A percentile compares a stretch with the other conserved stretches of the same genome.
phyloP scores from a whole-genome alignment of 2,329 filamentous ascomycete genomes.

The Helminthosporium solani region DNA sequence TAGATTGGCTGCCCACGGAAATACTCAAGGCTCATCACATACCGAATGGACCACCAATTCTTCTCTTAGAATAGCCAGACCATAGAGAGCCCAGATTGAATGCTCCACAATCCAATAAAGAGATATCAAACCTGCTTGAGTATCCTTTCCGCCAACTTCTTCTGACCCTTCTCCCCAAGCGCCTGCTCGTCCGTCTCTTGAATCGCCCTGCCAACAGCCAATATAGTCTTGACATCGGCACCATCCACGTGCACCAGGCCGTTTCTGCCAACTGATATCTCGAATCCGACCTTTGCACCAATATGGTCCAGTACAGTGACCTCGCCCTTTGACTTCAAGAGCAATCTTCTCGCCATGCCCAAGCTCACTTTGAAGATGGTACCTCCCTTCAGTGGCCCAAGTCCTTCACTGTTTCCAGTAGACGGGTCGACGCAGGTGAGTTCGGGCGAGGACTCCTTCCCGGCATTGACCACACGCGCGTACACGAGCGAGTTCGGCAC shows the following conservation, averaged over 20 bases:
- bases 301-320: slow-evolving; percentile 78
- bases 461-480: slow-evolving; percentile 73
- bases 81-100: no score
- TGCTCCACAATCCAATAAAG: no score
- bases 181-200: slow-evolving; percentile 71
- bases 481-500: slow-evolving; percentile 78
- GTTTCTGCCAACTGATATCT: slow-evolving; percentile 91
- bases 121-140: slow-evolving; percentile 55
- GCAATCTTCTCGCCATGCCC: slow-evolving; percentile 76
- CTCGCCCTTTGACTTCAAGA: slow-evolving; percentile 61
- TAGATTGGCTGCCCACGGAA: no score
- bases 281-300: slow-evolving; percentile 80
- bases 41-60: no score
- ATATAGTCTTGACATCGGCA: slow-evolving; percentile 68
- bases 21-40: no score
- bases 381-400: slow-evolving; percentile 79
- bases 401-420: slow-evolving; percentile 84
- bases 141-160: slow-evolving; percentile 66
- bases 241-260: slow-evolving; percentile 90
- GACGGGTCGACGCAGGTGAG: slow-evolving; percentile 83
- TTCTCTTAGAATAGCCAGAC: no score
- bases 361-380: slow-evolving; percentile 83
- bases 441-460: slow-evolving; percentile 71
- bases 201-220: slow-evolving; percentile 77
- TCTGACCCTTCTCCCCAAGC: slow-evolving; percentile 66